Base-by-base conservation (phyloP, 179 eudicot species). In the Camellia oleifera region DNA sequence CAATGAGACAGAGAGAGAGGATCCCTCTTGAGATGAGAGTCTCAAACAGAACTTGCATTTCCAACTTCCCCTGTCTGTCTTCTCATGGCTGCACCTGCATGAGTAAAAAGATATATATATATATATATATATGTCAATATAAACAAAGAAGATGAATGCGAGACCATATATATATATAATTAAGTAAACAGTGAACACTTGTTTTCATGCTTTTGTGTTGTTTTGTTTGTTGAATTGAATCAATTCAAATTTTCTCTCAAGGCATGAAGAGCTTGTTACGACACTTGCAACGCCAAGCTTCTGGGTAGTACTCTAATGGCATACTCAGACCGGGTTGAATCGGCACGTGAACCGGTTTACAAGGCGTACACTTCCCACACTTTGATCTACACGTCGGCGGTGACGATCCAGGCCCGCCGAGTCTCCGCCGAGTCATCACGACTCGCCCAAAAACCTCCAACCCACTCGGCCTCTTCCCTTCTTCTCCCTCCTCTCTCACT, bases 261-360 rank as follows among this genome's bases (percentile, higher is more conserved):
- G 94, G 97, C 91, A 88, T 87, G 85, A 83, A 92, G 60, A 91
- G 70, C 62, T 87, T 89, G 62, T 81, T 80, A 3, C 90, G 85
- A 69, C 97, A 92, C 83, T 85, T 87, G 87, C 97, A 92, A 0
- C 97, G 87, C 97, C 97, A 92, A 72, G 97, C 97, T 79, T 91
- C 88, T 0, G 97, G 97, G 74, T 92, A 92, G 73, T 92, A 92
- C 86, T 91, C 97, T 64, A 88, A 71, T 10, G 92, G 89, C 78
- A 82, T 50, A 23, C 66, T 85, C 3, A 85, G 74, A 9, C 93
- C 92, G 2, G 92, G 97, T 2, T 91, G 93, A 53, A 91, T 83
- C 58, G 91, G 80, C 3, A 91, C 90, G 77, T 84, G 93, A 65
- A 88, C 94, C 60, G 93, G 82, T 76, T 80, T 81, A 75, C 97